Conservation (phyloP, 2,329 filamentous ascomycete species). For the Talaromyces islandicus region DNA sequence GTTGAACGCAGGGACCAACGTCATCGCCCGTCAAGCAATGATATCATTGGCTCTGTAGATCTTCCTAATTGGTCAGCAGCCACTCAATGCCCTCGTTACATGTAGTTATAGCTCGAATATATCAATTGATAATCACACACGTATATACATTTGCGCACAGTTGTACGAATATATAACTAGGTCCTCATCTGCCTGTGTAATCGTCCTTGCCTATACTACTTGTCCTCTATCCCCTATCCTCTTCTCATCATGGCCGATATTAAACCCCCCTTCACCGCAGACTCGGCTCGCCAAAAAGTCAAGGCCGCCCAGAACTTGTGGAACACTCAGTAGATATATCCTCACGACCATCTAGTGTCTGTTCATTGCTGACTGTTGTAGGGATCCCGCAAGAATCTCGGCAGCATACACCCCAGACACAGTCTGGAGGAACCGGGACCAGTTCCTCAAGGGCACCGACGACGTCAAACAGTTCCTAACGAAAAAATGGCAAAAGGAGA, state of each 20-base stretch:
- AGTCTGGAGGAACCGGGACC: conserved; percentile 73
- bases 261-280: conserved; percentile 66
- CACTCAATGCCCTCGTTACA: no score
- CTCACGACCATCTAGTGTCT: background rate
- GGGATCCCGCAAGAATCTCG: conserved; percentile 59
- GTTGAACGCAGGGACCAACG: background rate
- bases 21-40: background rate
- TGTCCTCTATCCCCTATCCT: no score
- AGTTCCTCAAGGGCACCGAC: conserved; percentile 63
- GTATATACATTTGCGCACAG: background rate
- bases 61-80: conserved; percentile 3
- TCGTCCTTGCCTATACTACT: background rate
- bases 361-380: conserved; percentile 25
- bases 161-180: background rate
- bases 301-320: conserved; percentile 78
- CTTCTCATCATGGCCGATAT: conserved; percentile 30
- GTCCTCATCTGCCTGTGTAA: background rate
- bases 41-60: conserved; percentile 7
- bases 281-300: conserved; percentile 68
- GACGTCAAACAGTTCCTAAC: conserved; percentile 63
- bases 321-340: conserved; percentile 62
- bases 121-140: no score
- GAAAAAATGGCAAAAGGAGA: conserved; percentile 68
- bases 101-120: no score
- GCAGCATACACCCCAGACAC: conserved; percentile 69